Evolutionary conservation across 805 yeast species (phyloP), one percentile per base, ranked within the genome.

Genomic region (Lachancea waltii): DNA sequence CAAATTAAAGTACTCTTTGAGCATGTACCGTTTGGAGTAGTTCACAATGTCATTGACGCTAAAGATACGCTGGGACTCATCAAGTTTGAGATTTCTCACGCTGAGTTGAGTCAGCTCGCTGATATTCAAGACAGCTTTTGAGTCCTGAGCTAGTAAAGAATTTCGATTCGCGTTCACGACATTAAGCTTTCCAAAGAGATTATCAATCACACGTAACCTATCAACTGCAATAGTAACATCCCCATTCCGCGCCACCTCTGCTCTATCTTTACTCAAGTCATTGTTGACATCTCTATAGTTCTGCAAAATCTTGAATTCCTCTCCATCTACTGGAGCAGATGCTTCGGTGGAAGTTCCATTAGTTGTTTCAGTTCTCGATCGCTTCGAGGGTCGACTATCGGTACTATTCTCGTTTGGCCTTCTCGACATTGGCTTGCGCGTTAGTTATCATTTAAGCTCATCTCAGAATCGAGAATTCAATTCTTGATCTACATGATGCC

Each of bases 81-180:
- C 85, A 35, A 81, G 60, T 37, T 73, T 73, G 46, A 81, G 49
- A 56, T 76, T 79, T 35, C 75, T 67, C 2, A 83, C 76, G 31
- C 82, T 81, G 16, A 77, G 60, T 27, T 79, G 77, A 9, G 85
- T 79, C 49, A 80, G 69, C 41, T 72, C 72, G 25, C 84, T 72
- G 8, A 81, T 71, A 42, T 71, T 77, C 21, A 67, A 64, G 47
- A 83, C 66, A 4, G 81, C 77, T 39, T 75, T 75, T 1, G 90
- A 70, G 56, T 83, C 94, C 40, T 73, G 69, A 0, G 85, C 83
- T 21, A 72, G 67, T 7, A 71, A 48, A 2, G 57, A 58, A 44
- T 65, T 70, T 36, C 56, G 62, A 9, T 58, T 52, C 4, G 65
- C 38, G 14, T 60, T 52, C 31, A 63, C 60, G 5, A 55, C 59